Evolutionary conservation across 2,329 filamentous ascomycete species (phyloP), one percentile per base, ranked within the genome.

Genomic region (Fusarium floridanum): DNA sequence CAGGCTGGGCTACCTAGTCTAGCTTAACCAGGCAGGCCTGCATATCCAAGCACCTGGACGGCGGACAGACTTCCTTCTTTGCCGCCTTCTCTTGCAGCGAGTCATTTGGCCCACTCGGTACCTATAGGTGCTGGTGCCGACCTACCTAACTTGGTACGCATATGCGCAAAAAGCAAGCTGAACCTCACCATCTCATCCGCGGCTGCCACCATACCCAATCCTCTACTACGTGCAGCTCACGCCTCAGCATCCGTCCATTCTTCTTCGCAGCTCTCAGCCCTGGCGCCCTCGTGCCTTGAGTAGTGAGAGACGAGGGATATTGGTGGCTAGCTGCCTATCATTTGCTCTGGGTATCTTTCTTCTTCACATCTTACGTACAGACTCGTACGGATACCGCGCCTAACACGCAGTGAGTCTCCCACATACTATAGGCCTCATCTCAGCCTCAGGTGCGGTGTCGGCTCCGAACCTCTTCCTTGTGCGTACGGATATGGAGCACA

Each of bases 171-270:
- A 61, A 66, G 64, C 64, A 62, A 66, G 57, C 16, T 53, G 56
- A 53, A 20, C 41, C 56, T 62, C 34, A 43, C 61, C 17, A 53
- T 41, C 27, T 63, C 43, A 48, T 45, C 39, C 60, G 27, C 60
- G 16, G 34, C 14, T 61, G 60, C 61, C 64, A 43, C 67, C 64
- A 67, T 67, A 55, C 70, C 67, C 64, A 61, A 72, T 64, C 20
- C 55, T 50, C 39, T 61, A 16, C 60, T 61, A 43, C 67, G 36
- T 72, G 70, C 70, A 64, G 60, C 39, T 64, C 24, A 4, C 55
- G 43, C 60, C 50, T 64, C 36, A 29, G 6, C 41, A 16, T 20
- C n/a, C 27, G 27, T 61, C 59, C 59, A 61, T 41, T 32, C 50
- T 39, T 24, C 27, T 60, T 32, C 17, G 37, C 53, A 32, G 34